Base-by-base conservation (phyloP, 116 monocot species). In the Cymodocea nodosa region DNA sequence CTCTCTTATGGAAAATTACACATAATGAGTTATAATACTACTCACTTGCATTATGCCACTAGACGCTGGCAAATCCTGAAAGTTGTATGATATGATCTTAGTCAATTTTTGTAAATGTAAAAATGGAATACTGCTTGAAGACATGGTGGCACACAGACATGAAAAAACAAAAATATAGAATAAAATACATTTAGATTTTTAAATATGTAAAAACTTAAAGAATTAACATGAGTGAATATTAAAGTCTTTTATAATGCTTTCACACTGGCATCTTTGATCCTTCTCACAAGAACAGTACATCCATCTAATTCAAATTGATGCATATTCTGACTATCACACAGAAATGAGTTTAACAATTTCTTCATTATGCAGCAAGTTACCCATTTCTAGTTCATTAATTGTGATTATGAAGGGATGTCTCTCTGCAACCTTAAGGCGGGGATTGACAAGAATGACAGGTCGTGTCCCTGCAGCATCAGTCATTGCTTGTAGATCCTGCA, bases 1-100 rank as follows among this genome's bases (percentile, higher is more conserved):
- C 50, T 24, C 22, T 64, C 50, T 50, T 13, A 14, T 23, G 8
- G 24, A 7, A 64, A 50, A 23, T 67, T 34, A 67, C 16, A 52
- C 19, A 54, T 18, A 67, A 18, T 10, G 30, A 53, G 23, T 65
- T 23, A 6, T 51, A 16, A 0, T 50, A 59, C 8, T 53, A 62
- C 84, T 87, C 80, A 90, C 95, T 78, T 87, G 87, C 95, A 95
- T 95, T 73, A 90, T 71, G 69, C 95, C 95, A 64, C 90, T 87
- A 76, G 95, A 95, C 74, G 48, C 82, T 34, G 95, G 95, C 66
- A 95, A 67, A 75, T 95, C 95, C 95, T 95, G 79, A 39, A 78
- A 65, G 16, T 65, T 50, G 49, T 48, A 14, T 16, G 5, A 44
- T 65, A 24, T 50, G 8, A 44, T 44, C 19, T n/a, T n/a, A 39